Evolutionary conservation across 2,329 filamentous ascomycete species (phyloP).

Genomic region (Aspergillus fumigatiaffinis): DNA sequence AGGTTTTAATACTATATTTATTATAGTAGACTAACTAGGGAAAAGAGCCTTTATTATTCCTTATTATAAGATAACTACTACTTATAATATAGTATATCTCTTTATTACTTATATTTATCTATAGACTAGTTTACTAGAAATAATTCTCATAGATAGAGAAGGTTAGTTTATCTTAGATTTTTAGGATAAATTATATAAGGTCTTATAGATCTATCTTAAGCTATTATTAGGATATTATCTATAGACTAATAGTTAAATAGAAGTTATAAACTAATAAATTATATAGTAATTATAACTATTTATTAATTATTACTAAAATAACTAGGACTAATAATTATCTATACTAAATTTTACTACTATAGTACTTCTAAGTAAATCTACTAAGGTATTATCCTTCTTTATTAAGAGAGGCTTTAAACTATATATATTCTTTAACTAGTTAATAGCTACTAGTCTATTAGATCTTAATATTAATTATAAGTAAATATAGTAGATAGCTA

Average conservation of each 20-base stretch:
- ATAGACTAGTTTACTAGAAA: background rate
- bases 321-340: too few species aligned
- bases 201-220: background rate
- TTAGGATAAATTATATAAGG: background rate
- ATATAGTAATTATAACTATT: background rate
- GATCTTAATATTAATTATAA: background rate
- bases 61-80: background rate
- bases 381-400: background rate
- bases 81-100: background rate
- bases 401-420: background rate
- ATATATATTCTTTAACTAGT: background rate
- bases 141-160: background rate
- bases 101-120: background rate
- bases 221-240: background rate
- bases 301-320: background rate
- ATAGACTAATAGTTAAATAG: background rate
- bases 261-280: background rate
- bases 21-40: background rate
- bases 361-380: background rate
- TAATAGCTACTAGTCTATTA: background rate
- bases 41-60: background rate
- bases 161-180: background rate
- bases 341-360: too few species aligned
- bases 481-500: background rate
- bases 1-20: background rate